Conservation (phyloP, 768 basidiomycete genomes). For the Suillus discolor region DNA sequence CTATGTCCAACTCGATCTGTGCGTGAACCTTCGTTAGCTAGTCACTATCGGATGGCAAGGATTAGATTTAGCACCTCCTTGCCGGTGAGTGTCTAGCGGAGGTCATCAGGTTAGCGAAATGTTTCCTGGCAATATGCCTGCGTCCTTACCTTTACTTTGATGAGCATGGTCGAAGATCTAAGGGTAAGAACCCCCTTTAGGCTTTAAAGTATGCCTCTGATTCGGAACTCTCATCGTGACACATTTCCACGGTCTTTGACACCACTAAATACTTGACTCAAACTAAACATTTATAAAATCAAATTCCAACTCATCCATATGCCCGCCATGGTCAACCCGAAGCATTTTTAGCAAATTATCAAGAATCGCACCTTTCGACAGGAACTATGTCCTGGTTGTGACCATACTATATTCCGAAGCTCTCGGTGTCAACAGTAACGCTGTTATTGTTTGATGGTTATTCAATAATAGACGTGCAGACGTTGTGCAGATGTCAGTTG, state of each 20-base stretch:
- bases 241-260: constrained; percentile 2
- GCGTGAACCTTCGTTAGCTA: constrained; percentile 11
- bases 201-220: not conserved
- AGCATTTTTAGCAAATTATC: too few relatives aligned
- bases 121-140: not conserved
- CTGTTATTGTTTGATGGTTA: too few relatives aligned
- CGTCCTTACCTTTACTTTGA: constrained; percentile 81
- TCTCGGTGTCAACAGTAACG: too few relatives aligned
- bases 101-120: constrained; percentile 3
- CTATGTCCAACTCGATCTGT: constrained; percentile 95
- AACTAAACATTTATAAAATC: too few relatives aligned
- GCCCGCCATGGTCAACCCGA: too few relatives aligned
- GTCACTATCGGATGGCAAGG: constrained; percentile 9
- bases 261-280: too few relatives aligned
- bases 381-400: too few relatives aligned
- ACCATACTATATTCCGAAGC: too few relatives aligned
- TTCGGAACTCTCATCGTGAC: not conserved
- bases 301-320: too few relatives aligned
- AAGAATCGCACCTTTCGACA: too few relatives aligned
- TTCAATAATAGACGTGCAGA: too few relatives aligned
- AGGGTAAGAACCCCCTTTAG: not conserved
- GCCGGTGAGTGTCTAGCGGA: constrained; percentile 84
- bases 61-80: constrained; percentile 71
- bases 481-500: too few relatives aligned
- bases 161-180: constrained; percentile 56